A percentile compares a stretch with the other conserved stretches of the same genome.
These are phyloP conservation scores for Ceratocystis destructans DNA, from an alignment of 2,329 filamentous ascomycete genomes.

Conservation along the genomic window DNA sequence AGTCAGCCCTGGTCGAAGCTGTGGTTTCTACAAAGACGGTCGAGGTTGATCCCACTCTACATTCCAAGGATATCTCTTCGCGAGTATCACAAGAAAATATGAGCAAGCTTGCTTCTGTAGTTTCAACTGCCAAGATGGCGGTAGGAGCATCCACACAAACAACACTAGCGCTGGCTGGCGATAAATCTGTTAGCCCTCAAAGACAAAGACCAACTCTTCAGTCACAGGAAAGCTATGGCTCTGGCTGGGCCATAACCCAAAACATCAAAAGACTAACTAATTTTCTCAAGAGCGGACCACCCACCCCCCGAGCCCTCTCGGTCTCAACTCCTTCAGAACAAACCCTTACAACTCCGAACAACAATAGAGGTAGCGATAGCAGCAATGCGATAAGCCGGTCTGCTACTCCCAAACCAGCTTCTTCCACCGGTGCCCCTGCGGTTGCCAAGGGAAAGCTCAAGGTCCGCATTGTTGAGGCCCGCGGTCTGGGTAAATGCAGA, in stretches of 20 bases:
- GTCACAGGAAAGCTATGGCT: background rate
- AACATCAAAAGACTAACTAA: constrained; percentile 74
- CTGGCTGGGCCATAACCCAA: constrained; percentile 13
- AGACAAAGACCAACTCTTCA: background rate
- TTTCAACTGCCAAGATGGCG: constrained; percentile 5
- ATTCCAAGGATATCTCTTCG: background rate
- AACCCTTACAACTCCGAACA: background rate
- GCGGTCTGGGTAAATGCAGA: constrained; percentile 64
- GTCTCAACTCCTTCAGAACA: constrained; percentile 12
- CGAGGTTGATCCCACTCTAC: constrained; percentile 6
- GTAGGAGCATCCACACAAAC: background rate
- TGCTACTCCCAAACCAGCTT: constrained; percentile 37
- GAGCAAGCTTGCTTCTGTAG: constrained; percentile 7
- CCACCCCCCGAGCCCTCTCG: constrained; percentile 78
- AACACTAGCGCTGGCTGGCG: no score
- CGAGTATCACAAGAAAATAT: constrained; percentile 2
- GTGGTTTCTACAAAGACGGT: constrained; percentile 9
- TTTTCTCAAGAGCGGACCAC: constrained; percentile 73
- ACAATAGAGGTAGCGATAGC: constrained; percentile 6
- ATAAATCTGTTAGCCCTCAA: no score
- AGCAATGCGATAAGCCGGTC: constrained; percentile 28
- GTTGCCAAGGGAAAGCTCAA: constrained; percentile 74
- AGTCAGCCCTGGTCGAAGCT: constrained; percentile 10
- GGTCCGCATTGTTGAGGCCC: constrained; percentile 76
- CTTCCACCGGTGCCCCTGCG: constrained; percentile 42